Evolutionary conservation across 495 filamentous ascomycete genomes (phyloP).

Genomic region (Tuber melanosporum): DNA sequence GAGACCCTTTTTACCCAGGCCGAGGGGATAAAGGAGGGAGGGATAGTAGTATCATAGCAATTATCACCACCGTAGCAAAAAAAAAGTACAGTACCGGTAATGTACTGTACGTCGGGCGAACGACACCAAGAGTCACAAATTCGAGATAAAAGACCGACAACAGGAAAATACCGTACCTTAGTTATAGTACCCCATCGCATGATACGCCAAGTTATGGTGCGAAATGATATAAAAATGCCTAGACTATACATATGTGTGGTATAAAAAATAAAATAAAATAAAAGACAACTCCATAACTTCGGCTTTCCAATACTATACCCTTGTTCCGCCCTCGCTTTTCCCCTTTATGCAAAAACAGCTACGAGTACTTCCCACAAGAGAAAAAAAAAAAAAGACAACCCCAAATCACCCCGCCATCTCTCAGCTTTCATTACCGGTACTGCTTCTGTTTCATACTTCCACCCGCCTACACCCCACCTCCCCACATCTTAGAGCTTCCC

Average conservation of each 20-base stretch:
- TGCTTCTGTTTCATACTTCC: neutral
- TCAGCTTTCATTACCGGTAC: neutral
- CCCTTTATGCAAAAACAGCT: slow-evolving; percentile 27
- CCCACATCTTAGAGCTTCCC: slow-evolving; percentile 2
- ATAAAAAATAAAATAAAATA: neutral
- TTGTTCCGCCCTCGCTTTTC: slow-evolving; percentile 15
- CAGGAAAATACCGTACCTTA: neutral
- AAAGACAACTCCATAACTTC: slow-evolving; percentile 28
- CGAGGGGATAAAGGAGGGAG: neutral
- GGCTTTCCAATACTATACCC: slow-evolving; percentile 9
- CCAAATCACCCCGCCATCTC: neutral
- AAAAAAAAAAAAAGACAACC: slow-evolving; percentile 6
- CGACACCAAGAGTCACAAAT: neutral
- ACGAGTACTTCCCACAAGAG: slow-evolving; percentile 20
- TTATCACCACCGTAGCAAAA: neutral
- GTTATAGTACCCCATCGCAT: neutral
- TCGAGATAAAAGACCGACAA: neutral
- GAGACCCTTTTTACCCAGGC: no score
- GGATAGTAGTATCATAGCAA: neutral
- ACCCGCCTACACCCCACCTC: neutral
- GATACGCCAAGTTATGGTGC: slow-evolving; percentile 5
- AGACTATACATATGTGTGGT: no score
- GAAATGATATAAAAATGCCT: slow-evolving; percentile 11
- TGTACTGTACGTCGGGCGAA: neutral
- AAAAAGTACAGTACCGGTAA: no score